Evolutionary conservation across 257 asterid genomes (phyloP), one percentile per base, ranked within the genome.

Genomic region (Ocimum tenuiflorum): DNA sequence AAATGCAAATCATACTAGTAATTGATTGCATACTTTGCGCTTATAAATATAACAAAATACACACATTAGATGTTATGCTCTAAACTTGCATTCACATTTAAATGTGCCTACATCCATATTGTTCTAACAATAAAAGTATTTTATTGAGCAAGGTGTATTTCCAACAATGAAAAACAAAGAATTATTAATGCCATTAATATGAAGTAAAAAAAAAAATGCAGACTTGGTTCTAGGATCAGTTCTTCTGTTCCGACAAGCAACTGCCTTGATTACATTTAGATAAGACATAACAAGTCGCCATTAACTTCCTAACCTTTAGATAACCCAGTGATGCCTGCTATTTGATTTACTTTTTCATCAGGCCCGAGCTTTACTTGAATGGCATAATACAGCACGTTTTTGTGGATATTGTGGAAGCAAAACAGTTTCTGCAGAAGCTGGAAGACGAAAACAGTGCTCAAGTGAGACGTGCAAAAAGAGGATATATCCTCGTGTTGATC

Each of bases 401-500:
- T 94, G 99, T 86, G 97, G 97, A 65, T 60, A 50, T 67, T 94
- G 99, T 47, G 97, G 99, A 54, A 65, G 75, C 13, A 82, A 83
- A 63, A 71, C 86, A 0, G 76, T 82, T 39, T 77, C 96, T 33
- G 80, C 64, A 62, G 99, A 94, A 78, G 99, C 97, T 63, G 99
- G 99, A 77, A 88, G 87, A 61, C 77, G 95, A 46, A 94, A 85
- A 65, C 81, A 79, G 80, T 94, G 97, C 70, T 83, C 92, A 6
- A 94, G 81, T 69, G 97, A 82, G 68, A 67, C 51, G 17, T 94
- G 99, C 81, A 86, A 80, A 73, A 88, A 76, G 81, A 86, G 89
- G 73, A 79, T 90, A 35, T 94, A 94, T 67, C 99, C 99, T 55
- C 95, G 96, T 41, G 91, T 94, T 41, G 99, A 92, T 85, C 99